phyloP scores from a whole-genome alignment of 345 rosid species.

The Eucalyptus caleyi region DNA sequence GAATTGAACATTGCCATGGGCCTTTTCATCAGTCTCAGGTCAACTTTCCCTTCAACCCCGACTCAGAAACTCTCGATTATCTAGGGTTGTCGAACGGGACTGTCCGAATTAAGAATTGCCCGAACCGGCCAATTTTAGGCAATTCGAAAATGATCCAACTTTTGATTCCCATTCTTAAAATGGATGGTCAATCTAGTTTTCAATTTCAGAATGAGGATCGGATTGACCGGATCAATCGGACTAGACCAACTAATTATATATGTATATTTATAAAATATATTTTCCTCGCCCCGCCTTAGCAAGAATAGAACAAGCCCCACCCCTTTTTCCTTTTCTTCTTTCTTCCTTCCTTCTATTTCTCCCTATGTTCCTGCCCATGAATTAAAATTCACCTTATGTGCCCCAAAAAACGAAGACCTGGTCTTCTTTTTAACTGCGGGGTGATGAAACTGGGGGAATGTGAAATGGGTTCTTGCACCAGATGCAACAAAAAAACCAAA shows the following conservation, averaged over 20 bases:
- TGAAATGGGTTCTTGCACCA: background rate
- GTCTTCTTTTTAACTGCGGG: background rate
- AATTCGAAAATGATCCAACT: accelerated
- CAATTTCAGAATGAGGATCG: accelerated
- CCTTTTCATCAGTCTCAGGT: background rate
- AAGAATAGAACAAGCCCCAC: background rate
- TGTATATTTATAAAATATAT: no score
- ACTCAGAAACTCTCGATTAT: background rate
- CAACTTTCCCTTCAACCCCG: background rate
- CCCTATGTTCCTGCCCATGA: background rate
- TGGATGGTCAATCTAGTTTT: accelerated
- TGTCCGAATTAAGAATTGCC: accelerated
- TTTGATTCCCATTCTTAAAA: no score
- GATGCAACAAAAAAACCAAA: background rate
- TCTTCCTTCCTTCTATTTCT: background rate
- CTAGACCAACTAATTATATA: accelerated
- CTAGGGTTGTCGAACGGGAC: background rate
- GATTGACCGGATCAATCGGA: accelerated
- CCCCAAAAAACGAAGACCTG: background rate
- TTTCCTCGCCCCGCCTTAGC: background rate
- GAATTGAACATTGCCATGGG: background rate
- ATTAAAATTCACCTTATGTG: background rate
- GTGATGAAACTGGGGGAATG: background rate
- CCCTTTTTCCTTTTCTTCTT: background rate
- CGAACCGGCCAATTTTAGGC: accelerated